phyloP scores from a whole-genome alignment of 2,329 filamentous ascomycete genomes.

The Sporothrix protearum region DNA sequence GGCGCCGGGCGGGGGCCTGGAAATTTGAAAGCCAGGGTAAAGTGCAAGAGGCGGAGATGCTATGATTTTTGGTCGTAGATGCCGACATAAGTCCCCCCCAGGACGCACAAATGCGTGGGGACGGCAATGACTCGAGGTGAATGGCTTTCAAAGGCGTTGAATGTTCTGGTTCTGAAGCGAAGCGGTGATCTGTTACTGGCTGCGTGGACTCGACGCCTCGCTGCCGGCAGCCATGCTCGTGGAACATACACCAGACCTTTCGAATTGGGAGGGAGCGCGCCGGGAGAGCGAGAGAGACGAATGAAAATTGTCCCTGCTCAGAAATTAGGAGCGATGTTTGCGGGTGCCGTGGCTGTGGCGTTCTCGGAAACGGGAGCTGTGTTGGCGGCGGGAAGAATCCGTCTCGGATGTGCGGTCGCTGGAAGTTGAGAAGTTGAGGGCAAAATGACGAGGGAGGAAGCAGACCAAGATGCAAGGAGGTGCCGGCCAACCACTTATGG shows the following conservation, averaged over 20 bases:
- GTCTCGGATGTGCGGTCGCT: constrained; percentile 18
- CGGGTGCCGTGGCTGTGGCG: constrained; percentile 9
- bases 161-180: constrained; percentile 11
- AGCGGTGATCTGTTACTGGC: constrained; percentile 14
- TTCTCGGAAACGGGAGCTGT: constrained; percentile 14
- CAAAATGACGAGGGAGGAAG: background rate
- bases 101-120: background rate
- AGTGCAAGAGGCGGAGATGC: background rate
- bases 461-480: constrained; percentile 8
- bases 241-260: background rate
- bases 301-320: background rate
- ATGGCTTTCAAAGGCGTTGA: background rate
- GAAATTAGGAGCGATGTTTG: background rate
- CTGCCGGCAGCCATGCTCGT: constrained; percentile 21
- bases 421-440: constrained; percentile 1
- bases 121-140: background rate
- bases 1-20: background rate
- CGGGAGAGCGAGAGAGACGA: constrained; percentile 16
- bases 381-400: constrained; percentile 12
- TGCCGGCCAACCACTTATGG: constrained; percentile 11
- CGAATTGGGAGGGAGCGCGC: background rate
- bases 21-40: background rate
- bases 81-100: background rate
- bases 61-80: background rate
- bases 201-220: constrained; percentile 10